Evolutionary conservation across 208 protist species (phyloP).

Genomic region (Crithidia acanthocephali): DNA sequence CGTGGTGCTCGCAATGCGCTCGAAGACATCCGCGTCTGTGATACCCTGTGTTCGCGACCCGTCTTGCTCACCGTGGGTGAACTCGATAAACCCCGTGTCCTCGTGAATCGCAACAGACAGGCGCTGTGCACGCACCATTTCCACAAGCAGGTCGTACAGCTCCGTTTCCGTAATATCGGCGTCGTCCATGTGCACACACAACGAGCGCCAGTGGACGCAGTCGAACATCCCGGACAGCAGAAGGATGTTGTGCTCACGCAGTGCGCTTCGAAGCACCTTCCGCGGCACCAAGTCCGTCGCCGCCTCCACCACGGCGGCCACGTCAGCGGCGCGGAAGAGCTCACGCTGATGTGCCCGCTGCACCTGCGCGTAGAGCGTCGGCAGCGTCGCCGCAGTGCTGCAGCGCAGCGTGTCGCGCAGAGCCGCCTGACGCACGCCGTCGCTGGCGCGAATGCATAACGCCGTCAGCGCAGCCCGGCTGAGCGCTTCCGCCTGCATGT

Average conservation of each 20-base stretch:
- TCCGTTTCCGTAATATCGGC: constrained; percentile 17
- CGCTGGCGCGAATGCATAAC: constrained; percentile 23
- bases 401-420: constrained; percentile 7
- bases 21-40: constrained; percentile 26
- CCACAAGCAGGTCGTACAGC: constrained; percentile 30
- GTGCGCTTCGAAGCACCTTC: constrained; percentile 9
- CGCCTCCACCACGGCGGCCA: neutral
- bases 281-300: neutral
- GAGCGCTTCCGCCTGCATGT: constrained; percentile 8
- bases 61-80: neutral
- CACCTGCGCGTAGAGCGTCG: neutral
- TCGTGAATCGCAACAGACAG: constrained; percentile 30
- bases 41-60: neutral
- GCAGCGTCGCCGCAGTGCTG: neutral
- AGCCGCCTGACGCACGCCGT: constrained; percentile 10
- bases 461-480: constrained; percentile 19
- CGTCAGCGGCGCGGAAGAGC: constrained; percentile 18
- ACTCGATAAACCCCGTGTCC: constrained; percentile 35
- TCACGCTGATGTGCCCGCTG: constrained; percentile 1
- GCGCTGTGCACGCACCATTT: constrained; percentile 23
- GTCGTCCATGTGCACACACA: constrained; percentile 36
- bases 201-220: constrained; percentile 34
- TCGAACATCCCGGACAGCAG: constrained; percentile 25
- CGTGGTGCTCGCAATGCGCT: constrained; percentile 13
- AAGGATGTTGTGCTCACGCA: constrained; percentile 37